A percentile compares a stretch with the other conserved stretches of the same genome.
Evolutionary conservation across 2,329 filamentous ascomycete genomes (phyloP).

Genomic region (Pestalotiopsis sp.): DNA sequence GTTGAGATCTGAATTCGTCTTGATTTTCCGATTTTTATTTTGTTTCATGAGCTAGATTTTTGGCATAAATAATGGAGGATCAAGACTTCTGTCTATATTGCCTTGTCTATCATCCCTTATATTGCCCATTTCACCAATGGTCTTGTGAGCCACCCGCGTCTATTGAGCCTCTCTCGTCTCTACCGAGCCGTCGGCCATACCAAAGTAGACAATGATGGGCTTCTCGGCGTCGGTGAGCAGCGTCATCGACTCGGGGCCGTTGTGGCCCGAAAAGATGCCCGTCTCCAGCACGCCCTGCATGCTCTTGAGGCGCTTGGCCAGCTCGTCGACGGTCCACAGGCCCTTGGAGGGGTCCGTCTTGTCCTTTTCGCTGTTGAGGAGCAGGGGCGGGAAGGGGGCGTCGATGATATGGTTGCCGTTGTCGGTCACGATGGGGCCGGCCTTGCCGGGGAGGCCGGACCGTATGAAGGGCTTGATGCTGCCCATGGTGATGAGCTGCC

Average conservation of each 20-base stretch:
- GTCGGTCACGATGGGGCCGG: slow-evolving; percentile 79
- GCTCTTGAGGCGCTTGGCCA: slow-evolving; percentile 75
- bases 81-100: background rate
- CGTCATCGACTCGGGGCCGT: slow-evolving; percentile 66
- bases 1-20: background rate
- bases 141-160: background rate
- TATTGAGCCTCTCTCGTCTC: slow-evolving; percentile 35
- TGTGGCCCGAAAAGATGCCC: slow-evolving; percentile 83
- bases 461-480: slow-evolving; percentile 72
- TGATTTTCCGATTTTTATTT: background rate
- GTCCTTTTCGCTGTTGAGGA: slow-evolving; percentile 50
- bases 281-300: slow-evolving; percentile 91
- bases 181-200: slow-evolving; percentile 77
- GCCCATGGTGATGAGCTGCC: slow-evolving; percentile 73
- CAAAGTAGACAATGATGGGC: slow-evolving; percentile 93
- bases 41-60: background rate
- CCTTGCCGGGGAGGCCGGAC: slow-evolving; percentile 74
- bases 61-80: background rate
- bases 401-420: slow-evolving; percentile 91
- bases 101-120: background rate
- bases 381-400: slow-evolving; percentile 79
- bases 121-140: background rate
- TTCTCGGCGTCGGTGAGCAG: slow-evolving; percentile 74
- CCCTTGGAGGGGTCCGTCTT: slow-evolving; percentile 63
- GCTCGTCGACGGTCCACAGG: slow-evolving; percentile 76